These are phyloP conservation scores for Eimeria maxima DNA, from an alignment of 169 alveolate genomes.

Conservation along the genomic window DNA sequence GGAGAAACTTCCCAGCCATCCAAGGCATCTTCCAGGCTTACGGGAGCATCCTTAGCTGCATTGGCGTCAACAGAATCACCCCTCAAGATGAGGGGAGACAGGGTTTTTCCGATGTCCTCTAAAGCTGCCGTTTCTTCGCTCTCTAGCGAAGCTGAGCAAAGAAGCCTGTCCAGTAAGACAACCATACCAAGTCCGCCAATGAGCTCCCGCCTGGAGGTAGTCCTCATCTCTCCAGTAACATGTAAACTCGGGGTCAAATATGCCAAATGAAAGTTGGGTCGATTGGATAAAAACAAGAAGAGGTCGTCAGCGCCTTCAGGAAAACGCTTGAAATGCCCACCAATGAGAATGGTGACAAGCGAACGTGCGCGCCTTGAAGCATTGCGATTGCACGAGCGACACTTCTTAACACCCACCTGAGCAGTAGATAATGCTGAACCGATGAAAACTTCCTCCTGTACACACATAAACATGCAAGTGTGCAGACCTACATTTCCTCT, in stretches of 20 bases:
- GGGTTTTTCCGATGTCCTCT: not conserved
- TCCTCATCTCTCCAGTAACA: not conserved
- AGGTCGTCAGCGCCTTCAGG: not conserved
- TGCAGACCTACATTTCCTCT: not conserved
- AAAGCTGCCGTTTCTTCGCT: constrained; percentile 14
- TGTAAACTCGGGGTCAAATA: not conserved
- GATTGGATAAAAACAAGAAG: not conserved
- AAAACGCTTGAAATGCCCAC: not conserved
- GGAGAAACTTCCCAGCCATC: constrained; percentile 37
- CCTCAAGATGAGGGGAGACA: not conserved
- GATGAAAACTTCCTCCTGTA: not conserved
- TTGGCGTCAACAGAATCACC: not conserved
- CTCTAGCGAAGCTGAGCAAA: not conserved
- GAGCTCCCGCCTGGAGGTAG: not conserved
- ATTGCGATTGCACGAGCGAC: not conserved
- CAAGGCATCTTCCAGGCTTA: constrained; percentile 21
- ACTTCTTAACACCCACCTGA: not conserved
- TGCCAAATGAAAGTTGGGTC: not conserved
- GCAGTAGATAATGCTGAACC: not conserved
- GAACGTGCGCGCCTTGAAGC: not conserved
- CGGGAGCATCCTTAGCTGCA: not conserved
- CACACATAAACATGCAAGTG: not conserved
- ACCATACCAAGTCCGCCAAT: not conserved
- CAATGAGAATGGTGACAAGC: not conserved
- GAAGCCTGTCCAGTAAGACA: not conserved